Percentiles rank a stretch among this genome's conserved stretches.
Evolutionary conservation across 2,329 filamentous ascomycete species (phyloP).

Genomic region (Colletotrichum aenigma): DNA sequence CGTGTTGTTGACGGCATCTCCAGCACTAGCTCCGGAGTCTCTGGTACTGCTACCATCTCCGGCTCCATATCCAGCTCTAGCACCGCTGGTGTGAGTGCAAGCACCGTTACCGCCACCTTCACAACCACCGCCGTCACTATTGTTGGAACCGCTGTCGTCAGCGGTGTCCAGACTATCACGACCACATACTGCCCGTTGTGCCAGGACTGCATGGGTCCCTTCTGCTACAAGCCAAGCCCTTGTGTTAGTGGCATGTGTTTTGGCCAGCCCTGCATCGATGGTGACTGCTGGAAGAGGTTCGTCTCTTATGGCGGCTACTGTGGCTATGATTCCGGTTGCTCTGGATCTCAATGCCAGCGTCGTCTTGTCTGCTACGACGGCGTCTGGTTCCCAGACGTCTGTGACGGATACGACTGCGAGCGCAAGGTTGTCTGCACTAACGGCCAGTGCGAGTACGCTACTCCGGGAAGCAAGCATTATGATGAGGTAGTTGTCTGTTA

Average conservation of each 20-base stretch:
- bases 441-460: neutral
- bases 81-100: neutral
- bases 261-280: conserved; percentile 18
- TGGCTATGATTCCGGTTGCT: conserved; percentile 30
- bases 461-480: neutral
- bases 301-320: conserved; percentile 38
- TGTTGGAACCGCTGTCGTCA: neutral
- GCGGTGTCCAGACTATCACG: neutral
- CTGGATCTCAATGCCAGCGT: conserved; percentile 10
- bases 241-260: neutral
- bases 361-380: conserved; percentile 19
- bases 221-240: neutral
- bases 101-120: neutral
- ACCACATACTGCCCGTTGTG: neutral
- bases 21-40: neutral
- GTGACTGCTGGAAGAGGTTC: conserved; percentile 27
- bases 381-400: neutral
- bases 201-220: neutral
- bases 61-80: neutral
- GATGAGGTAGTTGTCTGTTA: neutral
- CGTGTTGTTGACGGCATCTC: neutral
- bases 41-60: neutral
- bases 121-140: neutral
- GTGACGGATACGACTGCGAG: neutral
- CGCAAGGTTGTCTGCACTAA: neutral